Percentiles rank a stretch among this genome's conserved stretches.
These are phyloP conservation scores for Yarrowia hollandica DNA, from an alignment of 805 yeast species.

Conservation along the genomic window DNA sequence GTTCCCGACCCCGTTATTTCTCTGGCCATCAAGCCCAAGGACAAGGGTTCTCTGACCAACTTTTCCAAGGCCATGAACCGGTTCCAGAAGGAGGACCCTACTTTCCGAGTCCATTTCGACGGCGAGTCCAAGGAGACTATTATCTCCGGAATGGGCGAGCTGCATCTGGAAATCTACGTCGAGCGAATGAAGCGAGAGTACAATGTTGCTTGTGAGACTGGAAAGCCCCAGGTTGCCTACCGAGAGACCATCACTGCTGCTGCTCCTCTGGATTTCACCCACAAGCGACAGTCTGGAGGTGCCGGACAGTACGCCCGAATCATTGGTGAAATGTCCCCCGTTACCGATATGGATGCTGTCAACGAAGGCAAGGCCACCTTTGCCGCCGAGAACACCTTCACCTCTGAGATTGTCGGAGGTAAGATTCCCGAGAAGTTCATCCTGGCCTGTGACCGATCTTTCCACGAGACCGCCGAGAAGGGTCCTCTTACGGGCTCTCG, in stretches of 20 bases:
- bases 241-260: conserved; percentile 83
- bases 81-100: conserved; percentile 98
- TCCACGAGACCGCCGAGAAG: conserved; percentile 89
- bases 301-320: conserved; percentile 99
- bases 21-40: conserved; percentile 80
- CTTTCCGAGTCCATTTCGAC: conserved; percentile 90
- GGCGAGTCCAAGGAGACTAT: conserved; percentile 90
- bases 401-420: conserved; percentile 93
- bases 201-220: conserved; percentile 91
- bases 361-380: conserved; percentile 41
- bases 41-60: conserved; percentile 74
- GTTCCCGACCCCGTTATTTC: conserved; percentile 99
- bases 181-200: conserved; percentile 98
- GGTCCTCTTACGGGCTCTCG: conserved; percentile 96
- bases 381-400: conserved; percentile 59
- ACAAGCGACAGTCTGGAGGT: conserved; percentile 98
- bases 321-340: conserved; percentile 73
- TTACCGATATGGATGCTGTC: conserved; percentile 42
- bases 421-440: conserved; percentile 93
- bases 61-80: conserved; percentile 96
- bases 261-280: conserved; percentile 85
- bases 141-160: conserved; percentile 97
- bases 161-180: conserved; percentile 94
- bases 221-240: conserved; percentile 97
- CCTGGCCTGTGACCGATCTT: conserved; percentile 92